Base-by-base conservation (phyloP, 805 yeast species). In the Wickerhamiella kurtzmanii region DNA sequence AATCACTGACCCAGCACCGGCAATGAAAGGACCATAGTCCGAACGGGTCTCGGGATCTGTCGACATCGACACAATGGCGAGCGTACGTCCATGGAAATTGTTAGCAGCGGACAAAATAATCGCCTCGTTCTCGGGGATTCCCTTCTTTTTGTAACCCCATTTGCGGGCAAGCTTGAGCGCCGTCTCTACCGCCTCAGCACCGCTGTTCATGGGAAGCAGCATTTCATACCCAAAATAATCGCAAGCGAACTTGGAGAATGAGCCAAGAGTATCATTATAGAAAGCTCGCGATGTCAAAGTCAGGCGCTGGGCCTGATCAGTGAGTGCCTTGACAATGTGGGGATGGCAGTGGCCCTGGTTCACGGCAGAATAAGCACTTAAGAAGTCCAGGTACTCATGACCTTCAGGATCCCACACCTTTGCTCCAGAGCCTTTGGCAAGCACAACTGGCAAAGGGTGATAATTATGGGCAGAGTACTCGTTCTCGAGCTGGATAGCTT, bases 301-400 rank as follows among this genome's bases (percentile, higher is more conserved):
- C 63, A 89, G 71, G 49, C 71, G 75, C 50, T 77, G 75, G 8
- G 96, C 94, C 69, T 89, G 97, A 35, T 87, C 94, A 40, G 79
- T 70, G 50, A 89, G 73, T 2, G 97, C 96, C 39, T 67, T 71
- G 50, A 89, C 74, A 61, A 89, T 88, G 65, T 83, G 79, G 48
- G 97, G 96, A 64, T 89, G 97, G 64, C 96, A 88, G 64, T 89
- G 97, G 50, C 97, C 97, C 67, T 89, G 96, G 70, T 89, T 89
- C 32, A 89, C 96, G 3, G 97, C 97, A 22, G 96, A 86, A 67
- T 89, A 89, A 11, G 96, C 96, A 16, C 94, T 82, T 50, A 89
- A 69, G 61, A 89, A 89, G 65, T 89, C 97, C 54, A 89, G 70
- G 65, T 88, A 89, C 63, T 87, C 88, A 37, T 80, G 84, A 54